Evolutionary conservation across 805 yeast genomes (phyloP).

Genomic region (Candida anglica): DNA sequence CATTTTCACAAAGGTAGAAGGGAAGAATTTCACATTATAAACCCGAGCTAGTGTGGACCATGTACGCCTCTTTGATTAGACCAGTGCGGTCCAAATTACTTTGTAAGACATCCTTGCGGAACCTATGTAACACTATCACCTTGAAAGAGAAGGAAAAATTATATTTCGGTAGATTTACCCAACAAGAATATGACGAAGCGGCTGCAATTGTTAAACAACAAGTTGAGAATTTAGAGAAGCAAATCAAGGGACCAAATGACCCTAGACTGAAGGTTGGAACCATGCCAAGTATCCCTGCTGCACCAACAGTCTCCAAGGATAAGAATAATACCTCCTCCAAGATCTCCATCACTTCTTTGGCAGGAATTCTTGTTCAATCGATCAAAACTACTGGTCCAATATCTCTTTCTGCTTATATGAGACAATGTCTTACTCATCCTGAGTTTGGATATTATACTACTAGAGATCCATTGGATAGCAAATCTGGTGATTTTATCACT

Average conservation of each 20-base stretch:
- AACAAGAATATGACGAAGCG: constrained; percentile 37
- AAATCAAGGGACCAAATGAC: constrained; percentile 34
- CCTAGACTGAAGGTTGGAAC: constrained; percentile 32
- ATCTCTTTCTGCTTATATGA: constrained; percentile 69
- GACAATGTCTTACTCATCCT: constrained; percentile 78
- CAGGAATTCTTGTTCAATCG: constrained; percentile 42
- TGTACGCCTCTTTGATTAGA: too few species aligned
- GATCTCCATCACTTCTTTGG: constrained; percentile 9
- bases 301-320: constrained; percentile 1
- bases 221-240: constrained; percentile 25
- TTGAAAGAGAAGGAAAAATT: constrained; percentile 14
- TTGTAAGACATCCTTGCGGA: too few species aligned
- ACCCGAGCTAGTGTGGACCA: too few species aligned
- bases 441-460: constrained; percentile 76
- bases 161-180: constrained; percentile 31
- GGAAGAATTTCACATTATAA: too few species aligned
- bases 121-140: too few species aligned
- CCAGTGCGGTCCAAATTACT: too few species aligned
- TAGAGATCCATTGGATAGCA: constrained; percentile 61
- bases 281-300: constrained; percentile 33
- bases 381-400: constrained; percentile 75
- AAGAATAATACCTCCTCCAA: too few species aligned
- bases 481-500: constrained; percentile 72
- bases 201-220: constrained; percentile 28
- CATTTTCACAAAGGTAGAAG: too few species aligned